Conservation (phyloP, 2,329 filamentous ascomycete genomes). For the Colletotrichum tofieldiae region DNA sequence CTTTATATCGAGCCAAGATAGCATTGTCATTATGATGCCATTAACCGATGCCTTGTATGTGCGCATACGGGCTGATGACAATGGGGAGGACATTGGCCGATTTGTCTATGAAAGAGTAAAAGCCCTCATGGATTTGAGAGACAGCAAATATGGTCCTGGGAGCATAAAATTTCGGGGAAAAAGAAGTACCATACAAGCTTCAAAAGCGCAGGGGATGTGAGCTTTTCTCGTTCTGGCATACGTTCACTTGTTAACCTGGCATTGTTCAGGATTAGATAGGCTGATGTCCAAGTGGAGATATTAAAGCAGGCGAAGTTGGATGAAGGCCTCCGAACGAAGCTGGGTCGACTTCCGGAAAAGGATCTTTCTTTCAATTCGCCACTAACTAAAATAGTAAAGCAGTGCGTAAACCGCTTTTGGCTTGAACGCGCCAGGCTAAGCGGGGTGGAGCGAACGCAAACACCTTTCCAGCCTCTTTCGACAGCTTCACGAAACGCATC, state of each 20-base stretch:
- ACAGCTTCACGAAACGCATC: neutral
- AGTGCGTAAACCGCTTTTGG: neutral
- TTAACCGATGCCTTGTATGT: neutral
- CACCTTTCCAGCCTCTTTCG: neutral
- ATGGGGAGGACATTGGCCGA: neutral
- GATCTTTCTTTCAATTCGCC: neutral
- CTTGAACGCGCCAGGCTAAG: neutral
- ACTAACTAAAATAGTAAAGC: neutral
- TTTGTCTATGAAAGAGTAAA: neutral
- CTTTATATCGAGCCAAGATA: neutral
- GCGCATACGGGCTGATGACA: neutral
- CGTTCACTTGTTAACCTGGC: neutral
- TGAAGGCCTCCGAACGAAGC: neutral
- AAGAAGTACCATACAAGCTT: neutral
- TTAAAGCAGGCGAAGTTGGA: neutral
- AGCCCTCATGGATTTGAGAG: slow-evolving; percentile 2
- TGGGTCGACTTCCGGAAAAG: neutral
- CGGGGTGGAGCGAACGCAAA: neutral
- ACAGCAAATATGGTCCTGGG: neutral
- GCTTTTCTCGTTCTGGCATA: neutral
- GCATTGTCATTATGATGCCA: neutral
- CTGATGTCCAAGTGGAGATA: neutral
- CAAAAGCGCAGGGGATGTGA: slow-evolving; percentile 5
- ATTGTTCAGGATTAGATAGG: neutral
- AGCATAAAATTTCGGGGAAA: neutral